These are phyloP conservation scores for Apiospora pterosperma DNA, from an alignment of 2,329 filamentous ascomycete species.

Conservation along the genomic window DNA sequence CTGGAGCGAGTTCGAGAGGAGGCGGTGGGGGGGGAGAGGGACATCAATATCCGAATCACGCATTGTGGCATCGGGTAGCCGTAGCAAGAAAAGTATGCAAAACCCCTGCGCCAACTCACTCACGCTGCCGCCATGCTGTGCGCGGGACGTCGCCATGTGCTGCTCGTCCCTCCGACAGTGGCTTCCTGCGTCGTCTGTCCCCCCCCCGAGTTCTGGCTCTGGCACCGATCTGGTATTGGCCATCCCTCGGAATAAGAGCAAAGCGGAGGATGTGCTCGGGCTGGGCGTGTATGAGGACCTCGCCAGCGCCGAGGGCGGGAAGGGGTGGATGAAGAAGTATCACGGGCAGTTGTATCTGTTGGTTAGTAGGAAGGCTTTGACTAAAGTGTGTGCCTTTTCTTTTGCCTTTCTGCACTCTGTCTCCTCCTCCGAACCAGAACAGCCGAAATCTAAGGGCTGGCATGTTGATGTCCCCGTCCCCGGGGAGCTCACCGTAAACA, in stretches of 20 bases:
- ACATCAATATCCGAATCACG: slow-evolving; percentile 45
- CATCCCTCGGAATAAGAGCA: slow-evolving; percentile 45
- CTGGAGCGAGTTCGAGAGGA: slow-evolving; percentile 35
- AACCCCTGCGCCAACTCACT: slow-evolving; percentile 21
- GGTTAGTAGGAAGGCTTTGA: slow-evolving; percentile 45
- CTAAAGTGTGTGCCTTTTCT: slow-evolving; percentile 25
- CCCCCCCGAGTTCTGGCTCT: background rate
- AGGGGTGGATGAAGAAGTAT: slow-evolving; percentile 44
- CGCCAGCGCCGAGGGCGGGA: slow-evolving; percentile 36
- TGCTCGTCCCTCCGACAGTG: slow-evolving; percentile 51
- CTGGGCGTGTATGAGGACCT: slow-evolving; percentile 44
- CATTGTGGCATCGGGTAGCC: slow-evolving; percentile 41
- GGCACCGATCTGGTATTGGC: slow-evolving; percentile 49
- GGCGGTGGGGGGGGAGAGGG: slow-evolving; percentile 43
- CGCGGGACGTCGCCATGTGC: slow-evolving; percentile 62
- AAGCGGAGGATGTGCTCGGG: slow-evolving; percentile 46
- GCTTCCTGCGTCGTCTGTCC: background rate
- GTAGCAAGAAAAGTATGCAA: background rate
- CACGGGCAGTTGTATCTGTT: slow-evolving; percentile 48
- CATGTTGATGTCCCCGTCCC: no score
- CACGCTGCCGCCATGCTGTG: slow-evolving; percentile 61
- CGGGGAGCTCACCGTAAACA: no score
- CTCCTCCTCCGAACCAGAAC: no score
- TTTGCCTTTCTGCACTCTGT: background rate
- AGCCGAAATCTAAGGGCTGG: no score